phyloP scores from a whole-genome alignment of 139 green algal species.

The Coelastrella sp. region DNA sequence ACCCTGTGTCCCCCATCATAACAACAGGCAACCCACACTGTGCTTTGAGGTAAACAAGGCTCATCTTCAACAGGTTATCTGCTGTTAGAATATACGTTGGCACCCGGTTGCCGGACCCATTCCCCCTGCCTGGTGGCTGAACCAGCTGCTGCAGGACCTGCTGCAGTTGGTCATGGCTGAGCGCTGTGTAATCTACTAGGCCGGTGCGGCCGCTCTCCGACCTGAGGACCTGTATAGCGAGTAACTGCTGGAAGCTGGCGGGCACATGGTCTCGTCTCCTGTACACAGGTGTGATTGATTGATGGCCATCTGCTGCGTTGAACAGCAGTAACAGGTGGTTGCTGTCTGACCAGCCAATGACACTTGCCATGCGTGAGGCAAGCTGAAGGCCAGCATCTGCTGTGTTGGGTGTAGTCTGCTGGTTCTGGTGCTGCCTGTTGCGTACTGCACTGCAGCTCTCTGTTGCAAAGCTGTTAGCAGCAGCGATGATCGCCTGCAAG shows the following conservation, averaged over 20 bases:
- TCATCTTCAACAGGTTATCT: slow-evolving; percentile 42
- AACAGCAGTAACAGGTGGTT: slow-evolving; percentile 58
- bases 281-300: slow-evolving; percentile 52
- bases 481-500: not conserved
- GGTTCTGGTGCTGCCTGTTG: not conserved
- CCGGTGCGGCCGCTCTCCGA: not conserved
- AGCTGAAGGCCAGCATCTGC: slow-evolving; percentile 28
- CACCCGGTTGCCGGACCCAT: not conserved
- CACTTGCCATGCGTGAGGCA: not conserved
- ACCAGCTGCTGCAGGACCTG: not conserved
- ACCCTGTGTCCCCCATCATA: slow-evolving; percentile 36
- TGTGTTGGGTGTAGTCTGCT: not conserved
- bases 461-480: not conserved
- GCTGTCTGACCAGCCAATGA: slow-evolving; percentile 47
- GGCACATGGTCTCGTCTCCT: slow-evolving; percentile 36
- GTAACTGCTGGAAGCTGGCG: slow-evolving; percentile 32
- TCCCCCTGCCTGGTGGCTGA: not conserved
- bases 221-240: not conserved
- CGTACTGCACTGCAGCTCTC: slow-evolving; percentile 24
- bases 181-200: not conserved
- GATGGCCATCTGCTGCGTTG: slow-evolving; percentile 33
- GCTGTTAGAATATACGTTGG: slow-evolving; percentile 9
- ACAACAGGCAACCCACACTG: slow-evolving; percentile 19
- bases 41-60: slow-evolving; percentile 13
- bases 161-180: not conserved